Base-by-base conservation (phyloP, 2,329 filamentous ascomycete genomes). In the Fusarium tjaetaba region DNA sequence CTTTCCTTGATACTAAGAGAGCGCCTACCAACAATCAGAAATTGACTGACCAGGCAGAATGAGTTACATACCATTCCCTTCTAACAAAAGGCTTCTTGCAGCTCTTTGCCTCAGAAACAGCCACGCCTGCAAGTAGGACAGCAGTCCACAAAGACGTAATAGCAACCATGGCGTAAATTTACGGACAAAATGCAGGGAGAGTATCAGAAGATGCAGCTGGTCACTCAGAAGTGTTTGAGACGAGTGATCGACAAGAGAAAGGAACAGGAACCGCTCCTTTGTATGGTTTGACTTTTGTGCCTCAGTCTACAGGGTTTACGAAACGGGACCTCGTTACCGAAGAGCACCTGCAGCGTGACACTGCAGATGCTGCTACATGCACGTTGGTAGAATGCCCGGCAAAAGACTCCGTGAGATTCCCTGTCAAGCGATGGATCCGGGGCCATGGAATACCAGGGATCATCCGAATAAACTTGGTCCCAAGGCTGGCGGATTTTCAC, bases 11-110 rank as follows among this genome's bases (percentile, higher is more conserved):
- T 7, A 14, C 32, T 58, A 14, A 74, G 71, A 0, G 68, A 59
- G 11, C 71, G 72, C 72, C 72, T 74, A 11, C 0, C 0, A 2
- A 9, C 3, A 34, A 20, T 69, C 22, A 69, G 51, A 4, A 3
- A 4, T 0, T 30, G 0, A 20, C 1, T 0, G 8, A 2, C 4
- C 24, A 8, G 4, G 2, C 24, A 39, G 7, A 5, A 11, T 9
- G 0, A 11, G 5, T 11, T 13, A 13, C 53, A 2, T 64, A 53
- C 69, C 71, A 74, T 65, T 71, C 71, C 15, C 53, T 53, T 39
- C 71, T 38, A 10, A 74, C 26, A 8, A 71, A 43, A 20, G 71
- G 68, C 9, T 69, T 68, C 24, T 52, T 68, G 18, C 63, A 74
- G 5, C 36, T 38, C 24, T 56, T 56, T 34, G 65, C 56, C 4